A percentile compares a stretch with the other conserved stretches of the same genome.
Conservation (phyloP, 768 basidiomycete species). For the Amanita phalloides region DNA sequence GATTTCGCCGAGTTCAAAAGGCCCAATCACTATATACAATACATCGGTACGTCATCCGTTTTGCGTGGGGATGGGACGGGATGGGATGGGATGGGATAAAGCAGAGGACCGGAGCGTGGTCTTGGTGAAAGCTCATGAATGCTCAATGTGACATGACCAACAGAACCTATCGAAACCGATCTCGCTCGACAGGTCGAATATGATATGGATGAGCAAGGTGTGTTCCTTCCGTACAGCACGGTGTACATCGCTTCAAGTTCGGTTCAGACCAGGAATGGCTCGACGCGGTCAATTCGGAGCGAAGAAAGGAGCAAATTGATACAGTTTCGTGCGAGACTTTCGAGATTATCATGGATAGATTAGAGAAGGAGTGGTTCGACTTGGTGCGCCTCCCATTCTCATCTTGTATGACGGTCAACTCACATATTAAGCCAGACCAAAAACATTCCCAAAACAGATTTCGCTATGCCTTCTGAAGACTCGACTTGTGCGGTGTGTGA, state of each 20-base stretch:
- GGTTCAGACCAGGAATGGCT: conserved; percentile 88
- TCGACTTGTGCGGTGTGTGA: conserved; percentile 96
- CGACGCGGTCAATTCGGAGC: conserved; percentile 70
- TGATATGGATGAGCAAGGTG: conserved; percentile 99
- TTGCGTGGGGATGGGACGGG: not conserved
- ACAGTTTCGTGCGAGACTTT: conserved; percentile 76
- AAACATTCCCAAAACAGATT: conserved; percentile 81
- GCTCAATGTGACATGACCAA: conserved; percentile 5
- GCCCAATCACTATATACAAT: conserved; percentile 83
- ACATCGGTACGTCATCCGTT: conserved; percentile 54
- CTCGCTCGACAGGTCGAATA: conserved; percentile 93
- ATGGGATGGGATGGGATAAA: not conserved
- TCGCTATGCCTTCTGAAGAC: conserved; percentile 87
- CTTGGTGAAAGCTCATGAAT: not conserved
- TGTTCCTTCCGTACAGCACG: conserved; percentile 7
- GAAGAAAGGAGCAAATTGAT: conserved; percentile 66
- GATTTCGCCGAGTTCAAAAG: conserved; percentile 62
- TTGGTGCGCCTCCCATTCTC: conserved; percentile 42
- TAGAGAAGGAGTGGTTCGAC: conserved; percentile 99
- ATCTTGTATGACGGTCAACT: not conserved
- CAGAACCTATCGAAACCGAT: conserved; percentile 89
- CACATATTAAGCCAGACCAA: conserved; percentile 52
- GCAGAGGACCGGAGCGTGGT: no score
- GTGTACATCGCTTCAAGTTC: not conserved
- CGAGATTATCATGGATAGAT: conserved; percentile 92